These are phyloP conservation scores for Dictyostelium purpureum DNA, from an alignment of 78 protist species.

Conservation along the genomic window DNA sequence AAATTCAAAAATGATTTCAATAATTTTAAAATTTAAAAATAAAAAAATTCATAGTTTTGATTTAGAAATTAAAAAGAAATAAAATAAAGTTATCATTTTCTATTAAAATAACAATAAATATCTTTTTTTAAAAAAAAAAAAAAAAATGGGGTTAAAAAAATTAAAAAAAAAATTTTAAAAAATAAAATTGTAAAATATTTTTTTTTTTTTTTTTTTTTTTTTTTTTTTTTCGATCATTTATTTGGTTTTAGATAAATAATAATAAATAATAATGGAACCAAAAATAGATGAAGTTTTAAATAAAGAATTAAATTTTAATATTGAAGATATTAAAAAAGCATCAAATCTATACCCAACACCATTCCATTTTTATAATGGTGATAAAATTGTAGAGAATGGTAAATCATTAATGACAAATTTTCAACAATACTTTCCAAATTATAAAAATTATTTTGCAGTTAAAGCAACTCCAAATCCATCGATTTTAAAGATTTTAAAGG, in stretches of 20 bases:
- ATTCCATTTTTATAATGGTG: constrained; percentile 66
- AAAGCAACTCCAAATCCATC: constrained; percentile 75
- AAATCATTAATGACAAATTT: neutral
- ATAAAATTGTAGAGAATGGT: constrained; percentile 41
- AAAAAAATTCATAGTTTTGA: neutral
- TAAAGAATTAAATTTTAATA: constrained; percentile 21
- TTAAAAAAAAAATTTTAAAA: neutral
- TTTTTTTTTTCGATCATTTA: neutral
- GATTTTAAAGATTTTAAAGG: constrained; percentile 22
- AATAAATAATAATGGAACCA: constrained; percentile 14
- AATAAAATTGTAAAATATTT: neutral
- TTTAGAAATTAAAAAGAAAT: neutral
- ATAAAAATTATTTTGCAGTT: constrained; percentile 62
- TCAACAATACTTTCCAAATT: constrained; percentile 21
- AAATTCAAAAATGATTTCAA: too few species aligned
- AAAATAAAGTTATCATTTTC: too few species aligned
- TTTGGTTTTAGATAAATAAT: neutral
- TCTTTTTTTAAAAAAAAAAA: neutral
- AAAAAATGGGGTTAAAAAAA: neutral
- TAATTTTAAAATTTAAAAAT: too few species aligned
- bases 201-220: neutral
- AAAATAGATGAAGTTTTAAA: neutral
- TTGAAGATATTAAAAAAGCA: constrained; percentile 17
- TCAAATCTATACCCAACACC: constrained; percentile 20
- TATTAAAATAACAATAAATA: too few species aligned